Conservation (phyloP, 441 rosid species). For the Erysimum pusillum region DNA sequence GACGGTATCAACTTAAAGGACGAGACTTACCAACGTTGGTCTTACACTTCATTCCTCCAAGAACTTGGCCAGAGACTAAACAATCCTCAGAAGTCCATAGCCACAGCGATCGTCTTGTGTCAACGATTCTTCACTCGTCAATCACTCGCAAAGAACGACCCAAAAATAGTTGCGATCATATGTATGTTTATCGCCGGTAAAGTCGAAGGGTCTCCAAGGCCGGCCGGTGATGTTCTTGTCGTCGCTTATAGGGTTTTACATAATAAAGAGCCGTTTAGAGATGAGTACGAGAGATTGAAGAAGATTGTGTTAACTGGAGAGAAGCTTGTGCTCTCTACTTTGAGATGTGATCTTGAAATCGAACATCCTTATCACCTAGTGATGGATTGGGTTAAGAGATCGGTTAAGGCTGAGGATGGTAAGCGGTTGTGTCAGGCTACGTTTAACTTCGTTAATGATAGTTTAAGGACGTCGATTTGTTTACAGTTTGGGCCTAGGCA, state of each 20-base stretch:
- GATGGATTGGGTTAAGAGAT: not conserved
- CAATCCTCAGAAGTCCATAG: not conserved
- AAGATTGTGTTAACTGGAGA: constrained; percentile 1
- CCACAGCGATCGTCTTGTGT: not conserved
- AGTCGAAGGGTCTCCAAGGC: not conserved
- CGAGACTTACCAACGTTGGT: not conserved
- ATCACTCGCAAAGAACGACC: not conserved
- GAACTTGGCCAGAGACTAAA: not conserved
- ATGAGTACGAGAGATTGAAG: constrained; percentile 10
- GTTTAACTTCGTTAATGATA: not conserved
- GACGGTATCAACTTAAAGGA: not conserved
- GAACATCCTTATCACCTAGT: constrained; percentile 24
- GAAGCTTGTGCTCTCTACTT: constrained; percentile 31
- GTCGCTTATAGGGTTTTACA: not conserved
- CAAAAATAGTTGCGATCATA: not conserved
- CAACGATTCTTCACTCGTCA: not conserved
- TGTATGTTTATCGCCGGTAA: not conserved
- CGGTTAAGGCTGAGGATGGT: not conserved
- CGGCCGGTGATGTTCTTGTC: not conserved
- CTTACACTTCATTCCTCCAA: not conserved
- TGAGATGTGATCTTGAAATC: constrained; percentile 23
- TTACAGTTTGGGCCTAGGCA: not conserved
- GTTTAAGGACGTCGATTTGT: not conserved
- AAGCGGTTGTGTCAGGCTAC: not conserved
- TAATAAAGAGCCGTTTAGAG: not conserved